These are phyloP conservation scores for Rosa multiflora DNA, from an alignment of 306 rosid genomes.

Conservation along the genomic window DNA sequence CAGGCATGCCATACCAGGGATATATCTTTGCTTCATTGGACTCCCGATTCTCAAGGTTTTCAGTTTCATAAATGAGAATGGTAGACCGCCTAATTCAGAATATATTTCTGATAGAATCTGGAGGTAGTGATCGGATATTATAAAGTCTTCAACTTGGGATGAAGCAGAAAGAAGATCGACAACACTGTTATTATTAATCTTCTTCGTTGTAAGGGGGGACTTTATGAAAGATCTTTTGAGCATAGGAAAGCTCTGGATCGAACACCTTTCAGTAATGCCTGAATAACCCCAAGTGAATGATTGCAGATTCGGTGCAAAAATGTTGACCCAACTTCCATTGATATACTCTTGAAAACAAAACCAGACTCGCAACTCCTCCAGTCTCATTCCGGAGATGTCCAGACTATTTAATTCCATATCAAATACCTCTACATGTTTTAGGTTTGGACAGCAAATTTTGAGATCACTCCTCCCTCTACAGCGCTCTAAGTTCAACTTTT, in stretches of 20 bases:
- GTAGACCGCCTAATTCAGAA: background rate
- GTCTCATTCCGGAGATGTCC: constrained; percentile 1
- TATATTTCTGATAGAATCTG: background rate
- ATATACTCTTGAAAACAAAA: background rate
- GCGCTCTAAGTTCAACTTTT: background rate
- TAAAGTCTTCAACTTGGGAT: background rate
- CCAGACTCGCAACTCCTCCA: background rate
- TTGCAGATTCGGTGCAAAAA: background rate
- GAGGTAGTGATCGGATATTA: background rate
- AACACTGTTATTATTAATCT: too few species aligned
- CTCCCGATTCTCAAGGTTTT: too few species aligned
- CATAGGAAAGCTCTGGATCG: background rate
- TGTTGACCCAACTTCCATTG: background rate
- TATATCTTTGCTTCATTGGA: background rate
- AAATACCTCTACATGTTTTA: background rate
- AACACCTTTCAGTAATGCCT: background rate
- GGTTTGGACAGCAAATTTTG: constrained; percentile 1
- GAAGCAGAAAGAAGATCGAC: background rate
- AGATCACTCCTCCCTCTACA: background rate
- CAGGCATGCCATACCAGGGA: background rate
- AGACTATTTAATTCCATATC: background rate
- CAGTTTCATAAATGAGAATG: background rate
- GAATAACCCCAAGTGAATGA: background rate
- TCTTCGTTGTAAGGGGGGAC: background rate
- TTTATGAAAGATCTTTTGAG: background rate